Evolutionary conservation across 176 grass and related monocot species (phyloP), one percentile per base, ranked within the genome.

Genomic region (Oryza brachyantha): DNA sequence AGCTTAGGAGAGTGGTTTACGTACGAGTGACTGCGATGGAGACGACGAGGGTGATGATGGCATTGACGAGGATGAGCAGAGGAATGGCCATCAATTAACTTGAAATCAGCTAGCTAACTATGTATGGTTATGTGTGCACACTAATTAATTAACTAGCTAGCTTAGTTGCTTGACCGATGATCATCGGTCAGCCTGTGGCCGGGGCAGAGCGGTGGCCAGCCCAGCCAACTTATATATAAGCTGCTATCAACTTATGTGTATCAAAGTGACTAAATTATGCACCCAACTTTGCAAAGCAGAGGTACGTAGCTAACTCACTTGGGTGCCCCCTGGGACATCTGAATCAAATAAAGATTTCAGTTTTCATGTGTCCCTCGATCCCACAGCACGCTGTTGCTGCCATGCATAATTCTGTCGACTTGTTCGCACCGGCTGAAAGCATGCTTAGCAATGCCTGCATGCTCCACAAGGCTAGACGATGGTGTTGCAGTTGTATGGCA

Each of bases 381-480:
- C 52, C 31, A 68, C 36, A 13, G 3, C 36, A 68, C 32, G 21
- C 13, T 68, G 66, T 14, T 13, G 22, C 9, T n/a, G n/a, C n/a
- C n/a, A n/a, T n/a, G n/a, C 32, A 68, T 59, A 75, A 50, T 75
- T 75, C 55, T 21, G 55, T 25, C 55, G 17, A 58, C 13, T 55
- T 50, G 16, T 50, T 50, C 45, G 4, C 19, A 41, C 9, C 39
- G 12, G 39, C 8, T n/a, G n/a, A n/a, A n/a, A 41, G 39, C 0
- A 3, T 43, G 41, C 1, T 43, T 43, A 43, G 1, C 11, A 43
- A 13, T 43, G 12, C 12, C 10, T 43, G 10, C 12, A 43, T 13
- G 41, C 41, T 43, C 12, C 0, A 43, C 41, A 43, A 43, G 41
- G 3, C 37, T 38, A 38, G 35, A 1, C 4, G 31, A 32, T 32